A percentile compares a stretch with the other conserved stretches of the same genome.
Evolutionary conservation across 768 basidiomycete species (phyloP).

Genomic region (Mrakia frigida): DNA sequence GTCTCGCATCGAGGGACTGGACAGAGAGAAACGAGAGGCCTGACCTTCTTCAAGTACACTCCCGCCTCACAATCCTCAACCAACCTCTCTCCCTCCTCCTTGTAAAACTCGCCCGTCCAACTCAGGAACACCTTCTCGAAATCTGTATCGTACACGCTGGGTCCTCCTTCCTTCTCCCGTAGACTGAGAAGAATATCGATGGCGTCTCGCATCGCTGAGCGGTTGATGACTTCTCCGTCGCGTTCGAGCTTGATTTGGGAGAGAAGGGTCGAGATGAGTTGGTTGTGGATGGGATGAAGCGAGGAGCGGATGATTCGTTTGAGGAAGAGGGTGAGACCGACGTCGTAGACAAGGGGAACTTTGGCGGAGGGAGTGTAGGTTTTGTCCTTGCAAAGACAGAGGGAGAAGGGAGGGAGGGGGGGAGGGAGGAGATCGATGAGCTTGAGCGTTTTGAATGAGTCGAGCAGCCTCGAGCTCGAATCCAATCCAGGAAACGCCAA

Average conservation of each 20-base stretch:
- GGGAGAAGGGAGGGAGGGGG: neutral
- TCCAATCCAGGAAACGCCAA: neutral
- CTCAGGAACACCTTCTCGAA: conserved; percentile 75
- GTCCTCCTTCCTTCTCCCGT: conserved; percentile 46
- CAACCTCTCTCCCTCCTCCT: conserved; percentile 63
- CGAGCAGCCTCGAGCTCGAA: neutral
- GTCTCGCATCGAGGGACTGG: too few species aligned
- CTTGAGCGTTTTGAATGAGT: neutral
- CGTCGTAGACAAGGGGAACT: conserved; percentile 66
- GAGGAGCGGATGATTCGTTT: conserved; percentile 56
- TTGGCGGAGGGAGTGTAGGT: conserved; percentile 70
- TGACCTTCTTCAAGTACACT: conserved; percentile 72
- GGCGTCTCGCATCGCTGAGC: conserved; percentile 82
- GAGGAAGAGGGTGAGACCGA: conserved; percentile 76
- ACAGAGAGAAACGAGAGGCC: conserved; percentile 36
- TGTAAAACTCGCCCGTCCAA: conserved; percentile 75
- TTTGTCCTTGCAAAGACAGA: conserved; percentile 62
- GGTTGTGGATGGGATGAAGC: conserved; percentile 67
- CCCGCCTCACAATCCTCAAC: conserved; percentile 71
- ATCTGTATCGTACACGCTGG: conserved; percentile 71
- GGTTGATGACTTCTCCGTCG: conserved; percentile 81
- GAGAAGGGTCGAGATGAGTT: conserved; percentile 74
- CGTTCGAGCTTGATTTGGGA: conserved; percentile 85
- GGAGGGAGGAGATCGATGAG: neutral
- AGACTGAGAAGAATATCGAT: conserved; percentile 77